phyloP scores from a whole-genome alignment of 2,329 filamentous ascomycete genomes.

The Aschersonia sp. region DNA sequence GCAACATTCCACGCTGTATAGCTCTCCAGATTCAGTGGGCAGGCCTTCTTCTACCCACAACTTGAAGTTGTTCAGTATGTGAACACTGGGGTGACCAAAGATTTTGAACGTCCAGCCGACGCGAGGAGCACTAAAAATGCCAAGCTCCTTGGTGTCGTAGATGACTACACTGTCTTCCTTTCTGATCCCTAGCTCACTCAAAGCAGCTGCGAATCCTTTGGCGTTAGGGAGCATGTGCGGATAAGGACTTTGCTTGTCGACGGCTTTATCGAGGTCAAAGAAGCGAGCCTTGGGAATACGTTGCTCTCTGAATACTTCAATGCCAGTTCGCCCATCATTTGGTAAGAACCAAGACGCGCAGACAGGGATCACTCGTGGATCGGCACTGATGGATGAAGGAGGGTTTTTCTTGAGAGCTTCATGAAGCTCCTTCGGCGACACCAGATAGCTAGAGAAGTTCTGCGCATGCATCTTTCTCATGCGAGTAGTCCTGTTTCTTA shows the following conservation, averaged over 20 bases:
- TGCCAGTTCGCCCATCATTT: constrained; percentile 73
- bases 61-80: constrained; percentile 90
- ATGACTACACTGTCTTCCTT: constrained; percentile 85
- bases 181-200: constrained; percentile 78
- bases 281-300: constrained; percentile 85
- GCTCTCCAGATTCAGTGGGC: constrained; percentile 67
- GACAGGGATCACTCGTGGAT: constrained; percentile 73
- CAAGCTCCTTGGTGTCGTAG: constrained; percentile 82
- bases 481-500: constrained; percentile 16
- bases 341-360: constrained; percentile 95
- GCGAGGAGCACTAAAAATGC: constrained; percentile 86
- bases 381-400: constrained; percentile 62
- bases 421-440: constrained; percentile 70
- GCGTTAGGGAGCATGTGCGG: constrained; percentile 90
- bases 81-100: constrained; percentile 80
- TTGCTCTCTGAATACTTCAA: constrained; percentile 64
- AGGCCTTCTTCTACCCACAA: constrained; percentile 78
- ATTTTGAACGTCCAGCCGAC: constrained; percentile 87
- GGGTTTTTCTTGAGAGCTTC: constrained; percentile 74
- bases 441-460: constrained; percentile 65
- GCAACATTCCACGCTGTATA: constrained; percentile 52
- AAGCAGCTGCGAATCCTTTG: constrained; percentile 69
- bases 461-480: constrained; percentile 14
- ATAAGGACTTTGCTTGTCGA: constrained; percentile 77
- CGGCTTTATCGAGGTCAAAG: constrained; percentile 89